These are phyloP conservation scores for Geranium rotundifolium DNA, from an alignment of 345 rosid genomes.

Conservation along the genomic window DNA sequence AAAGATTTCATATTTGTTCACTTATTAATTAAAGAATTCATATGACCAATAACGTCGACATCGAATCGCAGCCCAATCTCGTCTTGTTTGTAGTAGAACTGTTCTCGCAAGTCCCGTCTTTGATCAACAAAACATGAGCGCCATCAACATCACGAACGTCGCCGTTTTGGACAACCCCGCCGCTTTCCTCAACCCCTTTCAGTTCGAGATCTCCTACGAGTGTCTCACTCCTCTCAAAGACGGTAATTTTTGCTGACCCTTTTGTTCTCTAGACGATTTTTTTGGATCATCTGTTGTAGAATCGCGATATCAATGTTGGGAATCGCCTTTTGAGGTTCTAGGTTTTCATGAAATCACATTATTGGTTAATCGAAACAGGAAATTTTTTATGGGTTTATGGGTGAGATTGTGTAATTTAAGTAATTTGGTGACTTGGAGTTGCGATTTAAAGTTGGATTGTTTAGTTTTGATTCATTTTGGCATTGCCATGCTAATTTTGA, in stretches of 20 bases:
- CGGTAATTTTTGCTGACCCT: constrained; percentile 32
- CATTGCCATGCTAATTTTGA: no score
- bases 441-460: not conserved
- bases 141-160: constrained; percentile 85
- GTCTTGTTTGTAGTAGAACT: not conserved
- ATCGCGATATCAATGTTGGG: not conserved
- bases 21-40: no score
- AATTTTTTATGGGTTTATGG: not conserved
- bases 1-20: no score
- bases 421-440: not conserved
- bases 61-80: not conserved
- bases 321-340: not conserved
- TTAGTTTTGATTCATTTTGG: not conserved
- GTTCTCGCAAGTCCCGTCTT: not conserved
- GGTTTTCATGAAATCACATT: not conserved
- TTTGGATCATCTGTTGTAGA: not conserved
- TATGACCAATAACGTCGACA: no score
- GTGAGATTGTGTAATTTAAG: not conserved
- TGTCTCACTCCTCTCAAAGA: constrained; percentile 90
- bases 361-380: not conserved
- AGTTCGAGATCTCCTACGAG: constrained; percentile 97
- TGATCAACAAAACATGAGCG: constrained; percentile 41
- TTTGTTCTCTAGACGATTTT: not conserved
- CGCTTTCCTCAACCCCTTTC: constrained; percentile 70
- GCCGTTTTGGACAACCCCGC: constrained; percentile 88